phyloP scores from a whole-genome alignment of 1,284 basidiomycete genomes.

The Sporisorium graminicola region DNA sequence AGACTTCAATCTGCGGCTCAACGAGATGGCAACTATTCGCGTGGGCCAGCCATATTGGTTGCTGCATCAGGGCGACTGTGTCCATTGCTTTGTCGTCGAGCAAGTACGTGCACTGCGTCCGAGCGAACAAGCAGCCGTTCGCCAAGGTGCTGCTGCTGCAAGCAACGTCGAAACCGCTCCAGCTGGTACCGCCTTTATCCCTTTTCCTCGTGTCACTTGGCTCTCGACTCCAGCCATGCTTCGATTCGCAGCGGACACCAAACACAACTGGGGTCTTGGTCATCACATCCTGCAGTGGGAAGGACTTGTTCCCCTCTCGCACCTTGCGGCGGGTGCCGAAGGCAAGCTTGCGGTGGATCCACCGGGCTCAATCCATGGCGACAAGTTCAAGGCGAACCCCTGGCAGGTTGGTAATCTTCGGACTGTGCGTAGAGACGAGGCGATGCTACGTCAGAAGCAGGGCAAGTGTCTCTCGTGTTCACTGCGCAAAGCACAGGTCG shows the following conservation, averaged over 20 bases:
- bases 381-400: background rate
- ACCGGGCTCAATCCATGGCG: background rate
- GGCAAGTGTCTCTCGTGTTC: conserved; percentile 47
- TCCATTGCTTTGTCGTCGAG: conserved; percentile 43
- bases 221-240: conserved; percentile 43
- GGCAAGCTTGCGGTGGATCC: background rate
- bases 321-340: background rate
- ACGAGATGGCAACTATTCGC: conserved; percentile 23
- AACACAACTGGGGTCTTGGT: conserved; percentile 35
- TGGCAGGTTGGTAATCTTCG: conserved; percentile 22
- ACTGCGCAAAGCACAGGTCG: conserved; percentile 43
- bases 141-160: background rate
- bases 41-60: conserved; percentile 48
- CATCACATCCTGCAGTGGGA: conserved; percentile 43
- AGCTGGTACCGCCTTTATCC: background rate
- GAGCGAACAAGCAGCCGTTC: conserved; percentile 17
- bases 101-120: conserved; percentile 40
- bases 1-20: conserved; percentile 21
- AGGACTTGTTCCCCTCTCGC: background rate
- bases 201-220: conserved; percentile 43
- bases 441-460: conserved; percentile 30
- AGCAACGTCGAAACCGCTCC: conserved; percentile 13
- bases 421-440: conserved; percentile 30
- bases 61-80: conserved; percentile 48
- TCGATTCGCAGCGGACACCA: conserved; percentile 37